These are phyloP conservation scores for Endoconidiophora laricicola DNA, from an alignment of 2,329 filamentous ascomycete species.

Conservation along the genomic window DNA sequence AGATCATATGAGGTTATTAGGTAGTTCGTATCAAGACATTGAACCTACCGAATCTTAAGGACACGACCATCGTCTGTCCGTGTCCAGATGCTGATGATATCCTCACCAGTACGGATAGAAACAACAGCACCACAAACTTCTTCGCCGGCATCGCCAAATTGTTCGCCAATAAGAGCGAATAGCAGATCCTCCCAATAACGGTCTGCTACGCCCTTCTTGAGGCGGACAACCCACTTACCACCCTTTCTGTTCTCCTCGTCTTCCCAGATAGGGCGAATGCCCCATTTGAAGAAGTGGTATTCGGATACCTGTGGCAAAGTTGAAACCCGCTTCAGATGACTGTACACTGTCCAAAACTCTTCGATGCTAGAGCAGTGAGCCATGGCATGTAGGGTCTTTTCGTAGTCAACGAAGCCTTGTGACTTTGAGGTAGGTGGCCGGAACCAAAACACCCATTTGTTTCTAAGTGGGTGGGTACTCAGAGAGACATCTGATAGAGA, in stretches of 20 bases:
- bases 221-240: slow-evolving; percentile 90
- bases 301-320: slow-evolving; percentile 80
- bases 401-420: slow-evolving; percentile 73
- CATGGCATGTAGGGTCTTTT: slow-evolving; percentile 84
- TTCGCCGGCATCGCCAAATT: slow-evolving; percentile 81
- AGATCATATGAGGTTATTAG: no score
- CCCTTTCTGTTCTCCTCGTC: slow-evolving; percentile 92
- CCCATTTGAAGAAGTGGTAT: slow-evolving; percentile 95
- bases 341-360: slow-evolving; percentile 81
- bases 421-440: slow-evolving; percentile 92
- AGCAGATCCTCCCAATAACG: slow-evolving; percentile 94
- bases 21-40: not conserved
- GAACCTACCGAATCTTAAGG: slow-evolving; percentile 76
- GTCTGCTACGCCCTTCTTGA: slow-evolving; percentile 95
- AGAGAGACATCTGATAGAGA: not conserved
- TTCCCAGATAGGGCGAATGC: slow-evolving; percentile 94
- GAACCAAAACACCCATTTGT: slow-evolving; percentile 95
- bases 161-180: slow-evolving; percentile 79
- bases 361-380: slow-evolving; percentile 69
- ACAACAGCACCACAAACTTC: slow-evolving; percentile 92
- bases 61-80: slow-evolving; percentile 84
- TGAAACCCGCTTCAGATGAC: slow-evolving; percentile 79
- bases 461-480: slow-evolving; percentile 43
- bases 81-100: slow-evolving; percentile 96
- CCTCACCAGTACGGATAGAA: slow-evolving; percentile 86